Base-by-base conservation (phyloP, 2,329 filamentous ascomycete species). In the Alternaria sp. region DNA sequence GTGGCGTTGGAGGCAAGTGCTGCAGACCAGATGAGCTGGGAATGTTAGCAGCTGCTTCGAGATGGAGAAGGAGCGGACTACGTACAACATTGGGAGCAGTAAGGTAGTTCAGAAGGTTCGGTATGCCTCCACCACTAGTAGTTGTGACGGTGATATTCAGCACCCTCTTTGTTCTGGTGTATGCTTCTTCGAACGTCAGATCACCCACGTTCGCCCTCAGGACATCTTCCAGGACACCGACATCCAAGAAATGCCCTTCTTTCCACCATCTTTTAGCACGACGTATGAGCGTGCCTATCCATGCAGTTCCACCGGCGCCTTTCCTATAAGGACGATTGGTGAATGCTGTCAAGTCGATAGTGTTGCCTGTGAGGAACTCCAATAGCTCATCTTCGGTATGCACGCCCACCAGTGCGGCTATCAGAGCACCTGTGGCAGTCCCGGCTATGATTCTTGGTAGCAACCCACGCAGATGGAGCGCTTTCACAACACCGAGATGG, bases 111-210 rank as follows among this genome's bases (percentile, higher is more conserved):
- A 98, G 86, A 30, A 97, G 82, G 50, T 91, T 94, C 2, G 94
- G 94, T 1, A 95, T 89, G 33, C 92, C 93, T 14, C 88, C 89
- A 65, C 90, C 88, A 6, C 88, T 89, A 21, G 89, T 89, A 2
- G 91, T 92, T 0, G 92, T 92, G 21, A 97, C 90, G 0, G 94
- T 97, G 68, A 98, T 97, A 77, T 97, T 97, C 70, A 98, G 83
- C 4, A 97, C 89, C 55, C 93, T 86, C 75, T 96, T 96, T 43
- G 93, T 97, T 65, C 89, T 88, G 55, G 90, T 87, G 75, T 94
- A 97, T 0, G 95, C 95, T 81, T 97, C 95, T 79, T 96, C 93
- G 74, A 98, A 98, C 0, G 94, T 97, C 65, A 97, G 78, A 72
- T 97, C 92, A 10, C 94, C 94, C 14, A 97, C 89, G 70, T 97